phyloP scores from a whole-genome alignment of 1,284 basidiomycete species.

The Schizophyllum commune region DNA sequence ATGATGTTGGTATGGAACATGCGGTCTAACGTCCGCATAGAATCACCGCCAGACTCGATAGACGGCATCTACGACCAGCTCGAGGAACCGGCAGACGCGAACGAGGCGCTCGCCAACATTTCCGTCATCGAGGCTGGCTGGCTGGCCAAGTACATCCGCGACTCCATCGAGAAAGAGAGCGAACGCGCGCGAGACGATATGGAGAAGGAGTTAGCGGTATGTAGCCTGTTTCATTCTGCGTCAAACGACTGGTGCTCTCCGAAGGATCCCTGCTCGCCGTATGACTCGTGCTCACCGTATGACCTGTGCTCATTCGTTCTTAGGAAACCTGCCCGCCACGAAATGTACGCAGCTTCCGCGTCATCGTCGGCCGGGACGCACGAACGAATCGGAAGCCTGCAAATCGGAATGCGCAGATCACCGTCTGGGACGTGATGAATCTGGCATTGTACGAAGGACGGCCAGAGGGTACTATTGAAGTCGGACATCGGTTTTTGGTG shows the following conservation, averaged over 20 bases:
- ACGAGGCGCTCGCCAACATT: slow-evolving; percentile 33
- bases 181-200: slow-evolving; percentile 51
- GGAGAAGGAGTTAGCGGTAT: slow-evolving; percentile 62
- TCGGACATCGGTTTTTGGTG: slow-evolving; percentile 69
- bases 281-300: neutral
- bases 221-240: slow-evolving; percentile 12
- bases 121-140: slow-evolving; percentile 47
- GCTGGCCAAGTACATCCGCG: slow-evolving; percentile 50
- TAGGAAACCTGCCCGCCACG: slow-evolving; percentile 72
- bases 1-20: too few relatives aligned
- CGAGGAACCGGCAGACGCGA: slow-evolving; percentile 43
- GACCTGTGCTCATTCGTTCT: neutral
- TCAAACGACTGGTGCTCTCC: neutral
- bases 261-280: too few relatives aligned
- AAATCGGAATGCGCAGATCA: slow-evolving; percentile 64
- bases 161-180: slow-evolving; percentile 42
- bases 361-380: slow-evolving; percentile 72
- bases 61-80: slow-evolving; percentile 62
- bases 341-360: slow-evolving; percentile 74
- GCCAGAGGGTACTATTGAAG: slow-evolving; percentile 31
- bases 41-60: slow-evolving; percentile 46
- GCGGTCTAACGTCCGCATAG: slow-evolving; percentile 16
- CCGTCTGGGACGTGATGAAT: slow-evolving; percentile 74
- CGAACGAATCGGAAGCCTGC: slow-evolving; percentile 40
- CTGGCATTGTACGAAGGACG: slow-evolving; percentile 24